Evolutionary conservation across 1,284 basidiomycete genomes (phyloP).

Genomic region (Moesziomyces aphidis): DNA sequence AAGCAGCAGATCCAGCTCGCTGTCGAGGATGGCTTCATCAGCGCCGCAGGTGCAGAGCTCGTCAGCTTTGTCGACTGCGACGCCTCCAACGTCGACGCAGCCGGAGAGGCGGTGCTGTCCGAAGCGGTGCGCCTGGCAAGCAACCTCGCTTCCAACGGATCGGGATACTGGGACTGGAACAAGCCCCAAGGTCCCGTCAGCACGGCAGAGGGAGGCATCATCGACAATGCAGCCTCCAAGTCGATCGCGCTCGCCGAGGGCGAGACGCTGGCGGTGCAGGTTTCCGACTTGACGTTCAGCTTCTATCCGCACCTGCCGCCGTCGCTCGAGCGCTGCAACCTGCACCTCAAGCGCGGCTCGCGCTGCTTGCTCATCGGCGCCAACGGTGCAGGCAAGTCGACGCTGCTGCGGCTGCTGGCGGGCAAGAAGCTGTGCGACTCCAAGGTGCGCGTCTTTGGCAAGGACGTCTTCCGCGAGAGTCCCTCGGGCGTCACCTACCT

Average conservation of each 20-base stretch:
- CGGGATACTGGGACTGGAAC: conserved; percentile 62
- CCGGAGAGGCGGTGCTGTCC: conserved; percentile 57
- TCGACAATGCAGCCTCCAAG: conserved; percentile 38
- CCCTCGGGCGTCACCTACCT: conserved; percentile 76
- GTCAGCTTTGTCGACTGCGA: conserved; percentile 72
- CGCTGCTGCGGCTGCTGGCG: conserved; percentile 90
- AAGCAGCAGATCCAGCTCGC: conserved; percentile 77
- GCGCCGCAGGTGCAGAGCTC: conserved; percentile 38
- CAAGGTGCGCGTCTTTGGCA: conserved; percentile 61
- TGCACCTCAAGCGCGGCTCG: conserved; percentile 56
- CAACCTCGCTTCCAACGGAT: conserved; percentile 33
- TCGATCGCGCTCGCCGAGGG: conserved; percentile 23
- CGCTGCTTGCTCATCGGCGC: conserved; percentile 66
- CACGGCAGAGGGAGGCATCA: conserved; percentile 28
- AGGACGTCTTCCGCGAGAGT: conserved; percentile 64
- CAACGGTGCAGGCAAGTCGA: conserved; percentile 90
- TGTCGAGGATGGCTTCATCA: conserved; percentile 77
- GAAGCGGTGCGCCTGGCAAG: conserved; percentile 49
- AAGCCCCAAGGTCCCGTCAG: conserved; percentile 36
- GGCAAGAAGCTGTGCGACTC: conserved; percentile 75
- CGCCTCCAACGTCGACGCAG: conserved; percentile 76
- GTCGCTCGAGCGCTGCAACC: conserved; percentile 59
- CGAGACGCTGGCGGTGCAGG: conserved; percentile 56
- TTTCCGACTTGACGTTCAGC: conserved; percentile 59
- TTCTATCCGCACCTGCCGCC: conserved; percentile 51